Evolutionary conservation across 352 stramenopile species (phyloP), one percentile per base, ranked within the genome.

Genomic region (Aphanomyces euteiches): DNA sequence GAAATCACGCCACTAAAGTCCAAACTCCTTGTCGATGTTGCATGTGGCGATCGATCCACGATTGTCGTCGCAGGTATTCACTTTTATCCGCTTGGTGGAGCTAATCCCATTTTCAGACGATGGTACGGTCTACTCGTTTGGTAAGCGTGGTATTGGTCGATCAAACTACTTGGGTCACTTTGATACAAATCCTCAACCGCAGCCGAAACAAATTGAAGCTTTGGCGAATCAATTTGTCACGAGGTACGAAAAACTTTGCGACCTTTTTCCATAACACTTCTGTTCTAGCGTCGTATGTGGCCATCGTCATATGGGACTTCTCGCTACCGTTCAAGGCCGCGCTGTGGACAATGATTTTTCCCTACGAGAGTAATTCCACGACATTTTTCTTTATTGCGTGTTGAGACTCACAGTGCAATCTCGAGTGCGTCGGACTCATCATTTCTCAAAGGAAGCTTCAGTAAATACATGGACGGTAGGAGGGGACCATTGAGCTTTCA

Each of bases 111-210:
- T 17, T 56, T n/a, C 47, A 66, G 73, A 77, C 21, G 76, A 87
- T 56, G 87, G 87, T 70, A 84, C 90, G 66, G 72, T 94, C 36
- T 96, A 90, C 70, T 93, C 88, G 53, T 97, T 96, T 63, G 89
- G 90, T 74, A 94, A 93, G 69, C 85, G 87, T 56, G 89, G 90
- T 75, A 94, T 93, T 65, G 88, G 88, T 64, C 84, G 78, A 58
- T 92, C 85, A 34, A 94, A 92, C 75, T 95, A 87, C 64, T 78
- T 97, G 57, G 90, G 91, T 41, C 88, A 97, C 69, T 87, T 85
- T 40, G 89, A 96, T 65, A 90, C 79, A 66, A 95, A 92, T 77
- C 92, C 92, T 76, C 85, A 93, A 74, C 69, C 93, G 56, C 91
- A 97, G 79, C 91, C 91, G 37, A 72, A 89, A 64, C 83, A 92